A percentile compares a stretch with the other conserved stretches of the same genome.
phyloP scores from a whole-genome alignment of 768 basidiomycete species.

The Botryobasidium botryosum region DNA sequence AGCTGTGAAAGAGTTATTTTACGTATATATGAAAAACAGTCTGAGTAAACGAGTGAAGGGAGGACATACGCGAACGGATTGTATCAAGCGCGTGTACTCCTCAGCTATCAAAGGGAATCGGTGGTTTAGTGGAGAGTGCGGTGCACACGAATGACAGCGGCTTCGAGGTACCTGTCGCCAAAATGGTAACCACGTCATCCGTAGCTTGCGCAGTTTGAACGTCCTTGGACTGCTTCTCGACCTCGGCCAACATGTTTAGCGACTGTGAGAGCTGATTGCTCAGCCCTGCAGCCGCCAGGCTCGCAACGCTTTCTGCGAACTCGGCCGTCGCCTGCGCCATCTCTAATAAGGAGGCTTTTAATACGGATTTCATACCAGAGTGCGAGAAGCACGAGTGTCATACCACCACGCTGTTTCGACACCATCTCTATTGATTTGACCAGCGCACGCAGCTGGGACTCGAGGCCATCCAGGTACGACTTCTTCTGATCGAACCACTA shows the following conservation, averaged over 20 bases:
- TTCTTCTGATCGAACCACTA: slow-evolving; percentile 91
- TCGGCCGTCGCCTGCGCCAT: slow-evolving; percentile 55
- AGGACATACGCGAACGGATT: slow-evolving; percentile 58
- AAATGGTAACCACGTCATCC: slow-evolving; percentile 64
- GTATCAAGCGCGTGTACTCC: slow-evolving; percentile 84
- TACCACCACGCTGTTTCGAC: slow-evolving; percentile 67
- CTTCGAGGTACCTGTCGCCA: slow-evolving; percentile 50
- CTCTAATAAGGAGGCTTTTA: slow-evolving; percentile 27
- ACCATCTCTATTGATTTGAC: slow-evolving; percentile 76
- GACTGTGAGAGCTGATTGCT: slow-evolving; percentile 55
- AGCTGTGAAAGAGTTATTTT: slow-evolving; percentile 34
- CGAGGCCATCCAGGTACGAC: slow-evolving; percentile 70
- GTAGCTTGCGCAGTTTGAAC: slow-evolving; percentile 57
- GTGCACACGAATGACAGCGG: neutral
- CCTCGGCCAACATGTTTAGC: slow-evolving; percentile 50
- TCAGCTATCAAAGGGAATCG: slow-evolving; percentile 33
- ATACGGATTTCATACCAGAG: too few relatives aligned
- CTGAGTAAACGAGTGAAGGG: too few relatives aligned
- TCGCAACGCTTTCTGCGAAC: slow-evolving; percentile 53
- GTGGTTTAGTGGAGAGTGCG: neutral
- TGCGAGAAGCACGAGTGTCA: slow-evolving; percentile 7
- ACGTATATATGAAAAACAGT: too few relatives aligned
- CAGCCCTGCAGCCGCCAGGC: slow-evolving; percentile 61
- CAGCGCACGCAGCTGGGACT: slow-evolving; percentile 71
- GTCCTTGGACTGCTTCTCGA: slow-evolving; percentile 60